A percentile compares a stretch with the other conserved stretches of the same genome.
Conservation (phyloP, 23 red algal genomes). For the Cyanidium caldarium region DNA sequence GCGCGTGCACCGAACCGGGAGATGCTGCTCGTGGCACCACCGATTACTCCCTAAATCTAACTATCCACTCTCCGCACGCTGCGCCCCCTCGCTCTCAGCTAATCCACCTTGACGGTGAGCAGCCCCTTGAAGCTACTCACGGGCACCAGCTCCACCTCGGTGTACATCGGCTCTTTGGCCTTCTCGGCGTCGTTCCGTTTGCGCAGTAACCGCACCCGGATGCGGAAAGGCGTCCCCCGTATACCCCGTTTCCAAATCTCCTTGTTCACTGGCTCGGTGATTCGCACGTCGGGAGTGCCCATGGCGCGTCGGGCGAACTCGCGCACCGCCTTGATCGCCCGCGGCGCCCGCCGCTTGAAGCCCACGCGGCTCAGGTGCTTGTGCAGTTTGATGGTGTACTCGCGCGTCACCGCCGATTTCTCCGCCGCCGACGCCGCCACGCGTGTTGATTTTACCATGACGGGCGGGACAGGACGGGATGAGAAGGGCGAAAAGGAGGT, state of each 20-base stretch:
- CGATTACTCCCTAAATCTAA: too few relatives aligned
- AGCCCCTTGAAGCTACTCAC: conserved; percentile 64
- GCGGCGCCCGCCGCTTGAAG: conserved; percentile 82
- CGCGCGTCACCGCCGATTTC: conserved; percentile 75
- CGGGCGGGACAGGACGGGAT: too few relatives aligned
- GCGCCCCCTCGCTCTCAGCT: too few relatives aligned
- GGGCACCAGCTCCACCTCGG: conserved; percentile 47
- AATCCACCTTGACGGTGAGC: conserved; percentile 67
- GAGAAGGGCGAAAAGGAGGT: too few relatives aligned
- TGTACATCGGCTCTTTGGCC: conserved; percentile 86
- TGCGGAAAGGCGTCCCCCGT: conserved; percentile 59
- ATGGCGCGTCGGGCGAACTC: conserved; percentile 75
- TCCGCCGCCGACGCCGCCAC: too few relatives aligned
- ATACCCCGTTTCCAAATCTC: conserved; percentile 92
- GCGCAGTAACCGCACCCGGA: conserved; percentile 20
- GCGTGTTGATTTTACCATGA: too few relatives aligned
- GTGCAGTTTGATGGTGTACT: conserved; percentile 96
- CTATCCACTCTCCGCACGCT: too few relatives aligned
- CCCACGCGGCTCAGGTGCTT: conserved; percentile 48
- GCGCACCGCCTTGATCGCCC: conserved; percentile 68
- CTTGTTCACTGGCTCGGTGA: conserved; percentile 77
- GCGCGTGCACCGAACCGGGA: too few relatives aligned
- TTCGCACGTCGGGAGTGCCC: conserved; percentile 87
- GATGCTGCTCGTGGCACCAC: too few relatives aligned
- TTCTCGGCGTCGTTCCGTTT: conserved; percentile 78